Conservation (phyloP, 257 asterid genomes). For the Hygrophila difformis region DNA sequence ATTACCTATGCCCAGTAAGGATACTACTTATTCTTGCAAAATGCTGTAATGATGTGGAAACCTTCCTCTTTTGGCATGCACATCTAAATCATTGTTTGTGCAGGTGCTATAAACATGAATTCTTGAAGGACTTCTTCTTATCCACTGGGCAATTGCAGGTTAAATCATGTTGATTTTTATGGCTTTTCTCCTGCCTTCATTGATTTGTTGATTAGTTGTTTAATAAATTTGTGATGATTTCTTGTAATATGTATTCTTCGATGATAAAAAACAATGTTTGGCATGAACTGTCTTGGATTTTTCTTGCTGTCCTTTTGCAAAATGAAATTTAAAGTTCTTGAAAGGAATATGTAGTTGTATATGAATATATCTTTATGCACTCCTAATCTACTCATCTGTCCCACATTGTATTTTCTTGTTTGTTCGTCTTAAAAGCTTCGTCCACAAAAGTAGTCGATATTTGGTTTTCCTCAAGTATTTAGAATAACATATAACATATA, state of each 20-base stretch:
- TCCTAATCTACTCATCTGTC: no score
- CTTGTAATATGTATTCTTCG: no score
- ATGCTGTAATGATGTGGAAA: neutral
- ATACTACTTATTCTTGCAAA: constrained; percentile 16
- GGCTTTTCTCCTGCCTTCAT: constrained; percentile 3
- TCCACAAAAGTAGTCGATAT: no score
- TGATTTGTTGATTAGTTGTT: neutral
- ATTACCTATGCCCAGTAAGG: constrained; percentile 74
- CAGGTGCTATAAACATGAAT: constrained; percentile 83
- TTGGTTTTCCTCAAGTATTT: no score
- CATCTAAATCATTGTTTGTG: constrained; percentile 15
- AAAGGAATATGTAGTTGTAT: no score
- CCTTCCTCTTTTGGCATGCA: constrained; percentile 9
- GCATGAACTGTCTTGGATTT: neutral
- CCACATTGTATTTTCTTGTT: no score
- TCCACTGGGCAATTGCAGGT: constrained; percentile 95
- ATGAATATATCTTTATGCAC: no score
- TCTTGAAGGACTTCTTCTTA: constrained; percentile 75
- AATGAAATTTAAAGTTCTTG: no score
- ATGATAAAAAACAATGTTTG: no score
- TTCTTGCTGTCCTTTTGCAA: no score
- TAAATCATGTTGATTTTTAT: constrained; percentile 17
- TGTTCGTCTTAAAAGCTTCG: no score
- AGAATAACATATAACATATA: no score
- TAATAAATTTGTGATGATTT: constrained; percentile 9